Evolutionary conservation across 768 basidiomycete genomes (phyloP).

Genomic region (Paxillus rubicundulus): DNA sequence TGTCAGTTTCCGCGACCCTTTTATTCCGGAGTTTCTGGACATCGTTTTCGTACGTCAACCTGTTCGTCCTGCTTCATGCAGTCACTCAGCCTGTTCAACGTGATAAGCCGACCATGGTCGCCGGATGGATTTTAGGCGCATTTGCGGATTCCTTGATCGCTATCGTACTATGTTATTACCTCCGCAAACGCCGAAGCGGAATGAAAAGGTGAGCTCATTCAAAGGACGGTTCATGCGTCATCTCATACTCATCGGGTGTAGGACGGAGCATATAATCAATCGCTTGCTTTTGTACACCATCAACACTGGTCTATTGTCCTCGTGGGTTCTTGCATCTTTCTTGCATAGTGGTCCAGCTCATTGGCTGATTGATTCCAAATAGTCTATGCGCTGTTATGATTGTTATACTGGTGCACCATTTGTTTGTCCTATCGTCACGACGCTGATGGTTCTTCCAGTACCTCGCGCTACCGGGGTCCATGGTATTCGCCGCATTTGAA

Average conservation of each 20-base stretch:
- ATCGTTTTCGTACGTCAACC: slow-evolving; percentile 5
- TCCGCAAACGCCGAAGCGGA: slow-evolving; percentile 9
- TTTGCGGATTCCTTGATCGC: slow-evolving; percentile 9
- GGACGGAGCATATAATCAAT: slow-evolving; percentile 17
- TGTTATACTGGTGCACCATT: slow-evolving; percentile 1
- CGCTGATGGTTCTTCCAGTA: background rate
- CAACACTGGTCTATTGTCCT: slow-evolving; percentile 15
- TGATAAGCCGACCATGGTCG: slow-evolving; percentile 13
- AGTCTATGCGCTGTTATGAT: slow-evolving; percentile 10
- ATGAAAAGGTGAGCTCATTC: background rate
- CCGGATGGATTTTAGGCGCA: slow-evolving; percentile 9
- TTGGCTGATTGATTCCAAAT: background rate
- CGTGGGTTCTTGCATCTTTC: slow-evolving; percentile 2
- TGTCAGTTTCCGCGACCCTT: slow-evolving; percentile 3
- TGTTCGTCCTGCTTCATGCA: background rate
- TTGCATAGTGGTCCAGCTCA: too few species aligned
- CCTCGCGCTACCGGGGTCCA: background rate
- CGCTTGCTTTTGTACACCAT: slow-evolving; percentile 16
- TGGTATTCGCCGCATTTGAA: slow-evolving; percentile 8
- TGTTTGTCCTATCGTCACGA: too few species aligned
- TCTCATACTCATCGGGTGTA: background rate
- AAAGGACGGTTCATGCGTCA: too few species aligned
- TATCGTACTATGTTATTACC: slow-evolving; percentile 9
- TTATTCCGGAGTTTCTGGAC: background rate
- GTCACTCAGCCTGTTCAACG: background rate